These are phyloP conservation scores for Aspergillus ustus DNA, from an alignment of 2,329 filamentous ascomycete species.

Conservation along the genomic window DNA sequence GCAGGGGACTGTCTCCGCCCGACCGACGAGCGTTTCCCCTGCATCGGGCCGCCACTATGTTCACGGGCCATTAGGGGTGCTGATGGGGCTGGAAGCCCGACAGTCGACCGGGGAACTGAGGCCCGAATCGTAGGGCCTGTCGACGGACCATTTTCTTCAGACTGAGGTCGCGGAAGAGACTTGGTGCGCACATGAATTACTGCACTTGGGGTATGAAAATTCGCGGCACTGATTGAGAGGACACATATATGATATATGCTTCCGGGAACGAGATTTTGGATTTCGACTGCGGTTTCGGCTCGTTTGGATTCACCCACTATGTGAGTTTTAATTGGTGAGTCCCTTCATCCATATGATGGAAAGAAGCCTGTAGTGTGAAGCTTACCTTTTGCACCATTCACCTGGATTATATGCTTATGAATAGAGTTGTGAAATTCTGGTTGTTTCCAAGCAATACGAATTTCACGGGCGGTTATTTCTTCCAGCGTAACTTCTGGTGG, in stretches of 20 bases:
- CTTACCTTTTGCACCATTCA: slow-evolving; percentile 87
- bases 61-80: slow-evolving; percentile 69
- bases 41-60: slow-evolving; percentile 58
- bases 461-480: slow-evolving; percentile 83
- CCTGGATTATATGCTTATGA: slow-evolving; percentile 85
- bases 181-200: slow-evolving; percentile 82
- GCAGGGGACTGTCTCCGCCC: slow-evolving; percentile 78
- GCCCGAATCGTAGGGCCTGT: slow-evolving; percentile 55
- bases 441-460: slow-evolving; percentile 88
- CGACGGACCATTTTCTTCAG: slow-evolving; percentile 40
- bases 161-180: slow-evolving; percentile 50
- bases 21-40: slow-evolving; percentile 68
- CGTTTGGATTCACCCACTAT: slow-evolving; percentile 82
- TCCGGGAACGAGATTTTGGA: slow-evolving; percentile 82
- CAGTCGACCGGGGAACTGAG: slow-evolving; percentile 57
- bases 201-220: slow-evolving; percentile 87
- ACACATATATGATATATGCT: slow-evolving; percentile 94
- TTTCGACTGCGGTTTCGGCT: slow-evolving; percentile 84
- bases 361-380: slow-evolving; percentile 2
- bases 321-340: slow-evolving; percentile 24
- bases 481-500: slow-evolving; percentile 88
- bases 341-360: background rate
- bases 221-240: slow-evolving; percentile 86
- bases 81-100: slow-evolving; percentile 63
- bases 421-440: slow-evolving; percentile 70